Conservation (phyloP, 2,329 filamentous ascomycete species). For the Verticillium nonalfalfae region DNA sequence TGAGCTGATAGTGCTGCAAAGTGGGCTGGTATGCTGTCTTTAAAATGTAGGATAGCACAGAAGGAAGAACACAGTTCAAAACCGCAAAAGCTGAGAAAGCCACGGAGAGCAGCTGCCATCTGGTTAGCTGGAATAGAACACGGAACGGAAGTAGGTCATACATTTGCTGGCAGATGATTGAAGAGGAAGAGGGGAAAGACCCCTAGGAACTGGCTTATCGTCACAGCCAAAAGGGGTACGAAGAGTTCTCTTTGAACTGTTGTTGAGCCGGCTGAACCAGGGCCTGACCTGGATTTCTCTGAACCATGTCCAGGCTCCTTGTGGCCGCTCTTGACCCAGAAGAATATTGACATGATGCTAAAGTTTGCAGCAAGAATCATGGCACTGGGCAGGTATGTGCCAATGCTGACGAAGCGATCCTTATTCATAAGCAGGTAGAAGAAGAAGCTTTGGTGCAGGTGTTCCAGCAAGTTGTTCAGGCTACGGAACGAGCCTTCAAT, state of each 20-base stretch:
- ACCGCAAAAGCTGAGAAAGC: slow-evolving; percentile 53
- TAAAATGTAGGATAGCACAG: slow-evolving; percentile 49
- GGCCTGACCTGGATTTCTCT: neutral
- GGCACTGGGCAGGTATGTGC: slow-evolving; percentile 93
- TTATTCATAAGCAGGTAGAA: slow-evolving; percentile 93
- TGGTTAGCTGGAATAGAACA: neutral
- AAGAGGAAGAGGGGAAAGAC: slow-evolving; percentile 81
- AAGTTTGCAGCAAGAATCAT: slow-evolving; percentile 95
- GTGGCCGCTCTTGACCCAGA: slow-evolving; percentile 88
- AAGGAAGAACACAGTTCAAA: slow-evolving; percentile 50
- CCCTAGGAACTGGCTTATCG: slow-evolving; percentile 68
- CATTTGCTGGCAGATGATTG: slow-evolving; percentile 62
- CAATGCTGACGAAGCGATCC: slow-evolving; percentile 94
- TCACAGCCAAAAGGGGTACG: slow-evolving; percentile 67
- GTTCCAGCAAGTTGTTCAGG: slow-evolving; percentile 92
- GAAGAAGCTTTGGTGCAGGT: slow-evolving; percentile 98
- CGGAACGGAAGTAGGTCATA: slow-evolving; percentile 32
- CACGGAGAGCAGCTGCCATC: slow-evolving; percentile 23
- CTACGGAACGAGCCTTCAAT: slow-evolving; percentile 89
- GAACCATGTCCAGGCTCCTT: slow-evolving; percentile 11
- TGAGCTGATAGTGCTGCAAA: slow-evolving; percentile 66
- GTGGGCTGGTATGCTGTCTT: slow-evolving; percentile 46
- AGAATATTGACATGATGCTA: slow-evolving; percentile 85
- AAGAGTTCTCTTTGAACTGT: slow-evolving; percentile 59
- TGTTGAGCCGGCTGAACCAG: slow-evolving; percentile 3